Evolutionary conservation across 2,329 filamentous ascomycete genomes (phyloP), one percentile per base, ranked within the genome.

Genomic region (Fusarium sp.): DNA sequence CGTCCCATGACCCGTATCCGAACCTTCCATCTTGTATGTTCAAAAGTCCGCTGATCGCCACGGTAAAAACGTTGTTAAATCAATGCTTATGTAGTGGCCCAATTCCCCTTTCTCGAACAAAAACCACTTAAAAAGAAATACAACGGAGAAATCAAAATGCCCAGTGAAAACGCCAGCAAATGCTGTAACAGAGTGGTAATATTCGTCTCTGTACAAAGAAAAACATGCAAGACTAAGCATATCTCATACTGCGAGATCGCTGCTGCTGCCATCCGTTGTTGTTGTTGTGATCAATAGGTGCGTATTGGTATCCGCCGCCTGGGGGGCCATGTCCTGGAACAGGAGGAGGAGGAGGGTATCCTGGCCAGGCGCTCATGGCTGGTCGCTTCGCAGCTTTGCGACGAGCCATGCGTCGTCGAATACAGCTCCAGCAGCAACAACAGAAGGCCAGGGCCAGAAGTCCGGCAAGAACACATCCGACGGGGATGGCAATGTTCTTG

Each of bases 401-500:
- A n/a, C 69, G 71, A 48, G 67, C 57, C 9, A 65, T 53, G 23
- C 72, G 68, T 18, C 76, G 73, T n/a, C 76, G 66, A 66, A 78
- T 72, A 74, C 74, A 86, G 72, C 84, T 85, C 63, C 85, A 81
- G 73, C 90, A 85, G 80, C 93, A 97, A 76, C 86, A 86, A 13
- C 90, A 71, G 53, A 98, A 82, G 34, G 86, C 84, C 47, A 97
- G 78, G 20, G 97, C 76, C 8, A 97, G 74, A 8, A 98, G 83
- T 9, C 87, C 88, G 49, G 93, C 95, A 18, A 97, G 83, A 13
- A 89, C 91, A 48, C 84, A 83, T 7, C 87, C 88, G 13, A 98
- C 83, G 25, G 92, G 94, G 69, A 98, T 97, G 70, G 97, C 91
- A 67, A 98, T 88, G 55, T 87, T 82, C 80, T 92, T 92, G 82